Conservation (phyloP, 2,329 filamentous ascomycete genomes). For the Capronia coronata region DNA sequence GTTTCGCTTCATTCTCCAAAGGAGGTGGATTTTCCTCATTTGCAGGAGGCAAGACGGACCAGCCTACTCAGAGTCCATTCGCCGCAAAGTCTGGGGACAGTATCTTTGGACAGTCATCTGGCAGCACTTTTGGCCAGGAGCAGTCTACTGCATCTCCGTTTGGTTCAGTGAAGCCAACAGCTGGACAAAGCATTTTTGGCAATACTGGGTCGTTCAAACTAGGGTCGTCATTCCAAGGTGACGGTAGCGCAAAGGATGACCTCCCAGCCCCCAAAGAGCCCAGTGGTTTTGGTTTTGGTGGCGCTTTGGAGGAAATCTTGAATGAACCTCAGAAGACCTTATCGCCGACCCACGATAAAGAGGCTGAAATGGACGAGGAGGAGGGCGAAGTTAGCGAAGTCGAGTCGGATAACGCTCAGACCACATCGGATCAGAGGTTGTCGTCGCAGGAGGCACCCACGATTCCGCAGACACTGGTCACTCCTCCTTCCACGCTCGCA, state of each 20-base stretch:
- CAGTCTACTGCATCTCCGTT: conserved; percentile 29
- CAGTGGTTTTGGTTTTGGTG: conserved; percentile 35
- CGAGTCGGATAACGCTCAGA: conserved; percentile 16
- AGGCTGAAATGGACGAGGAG: conserved; percentile 30
- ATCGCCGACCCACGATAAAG: conserved; percentile 26
- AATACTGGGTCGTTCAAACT: conserved; percentile 36
- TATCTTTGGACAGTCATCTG: conserved; percentile 30
- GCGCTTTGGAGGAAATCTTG: conserved; percentile 38
- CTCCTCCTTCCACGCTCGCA: conserved; percentile 26
- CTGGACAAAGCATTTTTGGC: conserved; percentile 9
- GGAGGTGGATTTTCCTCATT: conserved; percentile 27
- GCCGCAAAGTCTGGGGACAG: conserved; percentile 24
- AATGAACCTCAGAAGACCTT: conserved; percentile 23
- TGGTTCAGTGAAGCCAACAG: conserved; percentile 29
- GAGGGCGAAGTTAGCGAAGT: conserved; percentile 16
- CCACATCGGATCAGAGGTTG: background rate
- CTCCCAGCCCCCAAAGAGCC: conserved; percentile 33
- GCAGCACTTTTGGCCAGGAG: conserved; percentile 11
- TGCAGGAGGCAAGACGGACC: conserved; percentile 17
- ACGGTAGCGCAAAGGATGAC: conserved; percentile 38
- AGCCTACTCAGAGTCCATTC: conserved; percentile 29
- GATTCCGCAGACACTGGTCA: conserved; percentile 18
- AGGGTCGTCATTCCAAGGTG: conserved; percentile 41
- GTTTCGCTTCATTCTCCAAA: conserved; percentile 31
- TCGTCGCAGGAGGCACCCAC: conserved; percentile 8